These are phyloP conservation scores for Penicillium sp. DNA, from an alignment of 2,329 filamentous ascomycete species.

Conservation along the genomic window DNA sequence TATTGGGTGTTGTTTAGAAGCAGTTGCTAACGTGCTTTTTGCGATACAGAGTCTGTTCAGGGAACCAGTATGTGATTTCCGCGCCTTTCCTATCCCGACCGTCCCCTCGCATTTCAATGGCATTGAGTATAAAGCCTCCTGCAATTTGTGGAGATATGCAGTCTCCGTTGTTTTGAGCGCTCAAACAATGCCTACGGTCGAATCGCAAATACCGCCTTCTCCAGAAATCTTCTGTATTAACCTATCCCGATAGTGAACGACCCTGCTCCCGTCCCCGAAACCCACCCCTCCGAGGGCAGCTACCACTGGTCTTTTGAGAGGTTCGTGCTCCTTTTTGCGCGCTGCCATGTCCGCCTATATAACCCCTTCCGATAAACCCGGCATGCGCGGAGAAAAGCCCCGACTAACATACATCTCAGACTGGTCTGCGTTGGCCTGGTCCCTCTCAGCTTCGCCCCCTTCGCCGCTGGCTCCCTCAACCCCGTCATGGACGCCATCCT, in stretches of 20 bases:
- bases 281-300: slow-evolving; percentile 78
- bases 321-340: slow-evolving; percentile 35
- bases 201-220: neutral
- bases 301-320: slow-evolving; percentile 98
- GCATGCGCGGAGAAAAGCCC: neutral
- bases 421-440: slow-evolving; percentile 75
- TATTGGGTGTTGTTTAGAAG: neutral
- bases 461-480: slow-evolving; percentile 87
- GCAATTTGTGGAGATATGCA: neutral
- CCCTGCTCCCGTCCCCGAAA: slow-evolving; percentile 68
- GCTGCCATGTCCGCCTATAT: neutral
- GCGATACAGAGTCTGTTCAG: slow-evolving; percentile 63
- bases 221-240: slow-evolving; percentile 14
- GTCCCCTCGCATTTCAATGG: neutral
- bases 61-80: slow-evolving; percentile 63
- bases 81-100: slow-evolving; percentile 1
- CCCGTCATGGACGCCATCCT: slow-evolving; percentile 82
- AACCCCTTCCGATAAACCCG: neutral
- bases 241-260: slow-evolving; percentile 68
- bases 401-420: slow-evolving; percentile 43
- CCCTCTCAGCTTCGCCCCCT: slow-evolving; percentile 84
- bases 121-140: neutral
- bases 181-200: neutral
- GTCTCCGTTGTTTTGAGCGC: neutral
- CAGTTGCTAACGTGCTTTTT: slow-evolving; percentile 44